A percentile compares a stretch with the other conserved stretches of the same genome.
These are phyloP conservation scores for Colletotrichum godetiae DNA, from an alignment of 2,329 filamentous ascomycete species.

Conservation along the genomic window DNA sequence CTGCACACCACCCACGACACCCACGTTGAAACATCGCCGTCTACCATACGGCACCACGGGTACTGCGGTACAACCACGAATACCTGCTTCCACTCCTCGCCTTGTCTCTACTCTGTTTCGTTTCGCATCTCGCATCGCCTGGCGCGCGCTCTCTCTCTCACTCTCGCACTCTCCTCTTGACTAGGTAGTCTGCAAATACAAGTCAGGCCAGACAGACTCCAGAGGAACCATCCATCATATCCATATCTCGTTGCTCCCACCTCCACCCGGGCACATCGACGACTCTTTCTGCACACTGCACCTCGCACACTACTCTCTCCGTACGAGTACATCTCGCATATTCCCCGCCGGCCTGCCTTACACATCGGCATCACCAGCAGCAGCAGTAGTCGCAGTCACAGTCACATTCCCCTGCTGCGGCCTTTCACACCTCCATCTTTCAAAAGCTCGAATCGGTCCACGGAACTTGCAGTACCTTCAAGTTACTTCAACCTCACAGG, in stretches of 20 bases:
- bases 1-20: background rate
- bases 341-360: background rate
- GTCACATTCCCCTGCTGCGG: background rate
- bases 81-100: background rate
- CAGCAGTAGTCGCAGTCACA: background rate
- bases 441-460: background rate
- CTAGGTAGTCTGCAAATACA: background rate
- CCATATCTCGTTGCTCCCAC: background rate
- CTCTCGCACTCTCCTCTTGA: no score
- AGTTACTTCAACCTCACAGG: background rate
- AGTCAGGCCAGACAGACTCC: background rate
- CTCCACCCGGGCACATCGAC: background rate
- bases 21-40: background rate
- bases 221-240: background rate
- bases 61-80: background rate
- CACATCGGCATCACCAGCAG: background rate
- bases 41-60: background rate
- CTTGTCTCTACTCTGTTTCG: constrained; percentile 8
- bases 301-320: background rate
- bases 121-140: background rate
- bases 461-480: background rate
- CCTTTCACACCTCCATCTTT: background rate
- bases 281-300: background rate
- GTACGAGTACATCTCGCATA: background rate
- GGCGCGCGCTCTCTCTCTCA: background rate